Evolutionary conservation across 495 filamentous ascomycete genomes (phyloP), one percentile per base, ranked within the genome.

Genomic region (Aspergillus nidulans): DNA sequence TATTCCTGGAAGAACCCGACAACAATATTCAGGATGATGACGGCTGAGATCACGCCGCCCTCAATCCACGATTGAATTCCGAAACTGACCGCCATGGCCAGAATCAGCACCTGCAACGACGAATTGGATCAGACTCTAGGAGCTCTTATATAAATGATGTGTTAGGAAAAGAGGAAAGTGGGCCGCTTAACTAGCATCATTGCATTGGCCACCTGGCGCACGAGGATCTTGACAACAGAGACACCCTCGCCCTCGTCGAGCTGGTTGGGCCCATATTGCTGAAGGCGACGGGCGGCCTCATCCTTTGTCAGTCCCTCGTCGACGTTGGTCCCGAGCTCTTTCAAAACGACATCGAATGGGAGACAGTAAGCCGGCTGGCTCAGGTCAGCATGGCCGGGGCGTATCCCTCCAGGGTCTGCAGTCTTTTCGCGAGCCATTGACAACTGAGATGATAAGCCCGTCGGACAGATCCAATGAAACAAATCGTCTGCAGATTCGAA

Each of bases 1-100:
- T 81, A 89, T 56, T 90, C 86, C 61, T 88, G 85, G 52, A 81
- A 80, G 54, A 88, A 87, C 1, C 86, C 86, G 30, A 89, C 81
- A 24, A 82, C 66, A 53, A 89, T 76, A 59, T 89, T 89, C 52
- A 88, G 73, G 0, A 74, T 62, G 47, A 89, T 85, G 50, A 89
- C 85, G 10, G 79, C 80, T 15, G 76, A 72, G 49, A 89, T 78
- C 19, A 89, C 84, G 48, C 81, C 85, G 24, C 84, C 86, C 72
- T 90, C 86, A 52, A 89, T 88, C 72, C 79, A 88, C 2, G 83
- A 85, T 53, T 72, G 63, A 48, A 88, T 88, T 6, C 80, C 84
- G 63, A 86, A 88, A 63, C 81, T 85, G 51, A 88, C 83, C 30
- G 75, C 79, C 86, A 89, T 89, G 28, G 81, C 85, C 52, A 86